Base-by-base conservation (phyloP, 2,329 filamentous ascomycete genomes). In the Beauveria sp. region DNA sequence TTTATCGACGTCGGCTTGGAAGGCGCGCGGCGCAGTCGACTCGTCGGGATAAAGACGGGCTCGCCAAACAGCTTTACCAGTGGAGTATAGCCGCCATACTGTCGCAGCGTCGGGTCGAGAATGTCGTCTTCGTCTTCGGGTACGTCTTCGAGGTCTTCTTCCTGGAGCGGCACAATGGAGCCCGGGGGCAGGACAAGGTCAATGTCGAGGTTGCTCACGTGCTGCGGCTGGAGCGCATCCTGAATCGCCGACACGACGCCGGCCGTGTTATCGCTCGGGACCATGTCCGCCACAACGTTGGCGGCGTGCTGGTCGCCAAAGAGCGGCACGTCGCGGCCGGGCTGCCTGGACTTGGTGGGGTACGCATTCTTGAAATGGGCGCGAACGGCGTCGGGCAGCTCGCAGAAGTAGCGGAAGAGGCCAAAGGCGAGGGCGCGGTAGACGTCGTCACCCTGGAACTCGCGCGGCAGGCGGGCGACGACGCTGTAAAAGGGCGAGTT, bases 241-340 rank as follows among this genome's bases (percentile, higher is more conserved):
- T 88, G 84, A 60, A 99, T 78, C 63, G 89, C 87, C 49, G 83
- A 80, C 61, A 96, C 83, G 28, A 95, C 83, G 18, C 92, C 88
- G 45, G 80, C 77, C 1, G 87, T 83, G 71, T 92, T 89, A 52
- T 96, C 91, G 66, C 93, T 88, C 76, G 84, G 88, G 65, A 87
- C 83, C 88, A 98, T 95, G 56, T 86, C 85, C 73, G 89, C 88
- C 58, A 93, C 93, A 63, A 99, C 77, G 69, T 96, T 90, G 49
- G 93, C 95, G 22, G 93, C 92, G 82, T 99, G 95, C 74, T 93
- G 88, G 72, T 97, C 92, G 65, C 89, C 85, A 74, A 98, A 98
- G 63, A 96, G 81, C 49, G 81, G 80, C 22, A 88, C 84, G 1
- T 83, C 82, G 48, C 86, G 88, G 46, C 84, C 84, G 5, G 88